phyloP scores from a whole-genome alignment of 2,329 filamentous ascomycete genomes.

The Aspergillaceae sp. region DNA sequence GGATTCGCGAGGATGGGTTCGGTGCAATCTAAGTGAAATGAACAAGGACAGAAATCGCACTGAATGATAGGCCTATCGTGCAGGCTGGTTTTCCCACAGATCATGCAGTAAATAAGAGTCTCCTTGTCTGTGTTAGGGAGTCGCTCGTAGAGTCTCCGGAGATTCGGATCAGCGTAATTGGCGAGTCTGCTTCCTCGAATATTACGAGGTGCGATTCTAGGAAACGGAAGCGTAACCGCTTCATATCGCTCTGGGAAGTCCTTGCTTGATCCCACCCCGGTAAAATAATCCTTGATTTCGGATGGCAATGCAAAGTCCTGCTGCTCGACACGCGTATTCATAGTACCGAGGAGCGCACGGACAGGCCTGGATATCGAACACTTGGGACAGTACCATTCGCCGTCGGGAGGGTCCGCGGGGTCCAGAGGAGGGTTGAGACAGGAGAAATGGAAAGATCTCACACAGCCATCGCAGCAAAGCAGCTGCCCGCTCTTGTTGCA shows the following conservation, averaged over 20 bases:
- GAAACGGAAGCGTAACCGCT: constrained; percentile 45
- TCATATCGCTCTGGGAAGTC: constrained; percentile 62
- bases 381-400: constrained; percentile 74
- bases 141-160: constrained; percentile 55
- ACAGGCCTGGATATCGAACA: constrained; percentile 48
- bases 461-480: constrained; percentile 88
- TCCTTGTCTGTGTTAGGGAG: background rate
- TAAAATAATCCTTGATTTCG: constrained; percentile 65
- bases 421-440: constrained; percentile 77
- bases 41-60: constrained; percentile 71
- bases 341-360: constrained; percentile 54
- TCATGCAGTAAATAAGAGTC: constrained; percentile 66
- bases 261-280: constrained; percentile 60
- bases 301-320: constrained; percentile 64
- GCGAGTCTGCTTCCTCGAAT: constrained; percentile 12
- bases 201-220: constrained; percentile 13
- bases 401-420: constrained; percentile 55
- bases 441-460: constrained; percentile 78
- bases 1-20: constrained; percentile 74
- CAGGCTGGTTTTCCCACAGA: constrained; percentile 60
- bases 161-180: constrained; percentile 21
- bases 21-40: constrained; percentile 90
- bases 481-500: constrained; percentile 78
- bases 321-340: constrained; percentile 58
- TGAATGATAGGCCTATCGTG: constrained; percentile 66